Conservation (phyloP, 2,329 filamentous ascomycete genomes). For the Parastagonospora nodorum region DNA sequence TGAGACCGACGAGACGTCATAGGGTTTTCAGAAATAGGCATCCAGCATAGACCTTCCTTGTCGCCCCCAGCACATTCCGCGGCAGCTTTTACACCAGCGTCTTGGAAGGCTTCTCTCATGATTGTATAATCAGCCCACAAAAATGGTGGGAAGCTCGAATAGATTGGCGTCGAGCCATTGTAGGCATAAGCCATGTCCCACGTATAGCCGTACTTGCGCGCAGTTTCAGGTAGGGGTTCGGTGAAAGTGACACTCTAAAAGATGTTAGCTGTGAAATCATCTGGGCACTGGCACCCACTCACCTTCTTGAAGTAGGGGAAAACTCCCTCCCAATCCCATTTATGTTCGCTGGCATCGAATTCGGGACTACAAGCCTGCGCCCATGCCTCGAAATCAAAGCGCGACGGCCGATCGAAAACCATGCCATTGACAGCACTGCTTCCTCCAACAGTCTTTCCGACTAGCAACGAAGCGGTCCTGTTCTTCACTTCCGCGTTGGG, state of each 20-base stretch:
- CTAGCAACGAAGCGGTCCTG: not conserved
- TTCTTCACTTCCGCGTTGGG: slow-evolving; percentile 5
- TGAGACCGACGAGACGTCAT: slow-evolving; percentile 9
- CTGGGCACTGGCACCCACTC: no score
- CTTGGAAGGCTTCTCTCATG: slow-evolving; percentile 7
- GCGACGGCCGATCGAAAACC: slow-evolving; percentile 6
- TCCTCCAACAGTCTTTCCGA: slow-evolving; percentile 15
- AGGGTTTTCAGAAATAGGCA: slow-evolving; percentile 8
- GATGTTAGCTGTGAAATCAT: not conserved
- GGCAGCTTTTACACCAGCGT: slow-evolving; percentile 1
- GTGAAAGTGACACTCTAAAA: slow-evolving; percentile 11
- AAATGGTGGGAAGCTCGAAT: slow-evolving; percentile 8
- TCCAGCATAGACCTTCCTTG: slow-evolving; percentile 10
- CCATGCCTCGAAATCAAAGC: slow-evolving; percentile 15
- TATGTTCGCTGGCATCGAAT: not conserved
- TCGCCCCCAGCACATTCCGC: slow-evolving; percentile 8
- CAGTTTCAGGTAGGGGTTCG: not conserved
- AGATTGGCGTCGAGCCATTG: slow-evolving; percentile 6
- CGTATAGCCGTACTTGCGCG: slow-evolving; percentile 5
- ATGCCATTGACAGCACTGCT: slow-evolving; percentile 15
- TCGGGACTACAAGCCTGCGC: slow-evolving; percentile 7
- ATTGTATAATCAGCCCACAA: slow-evolving; percentile 4
- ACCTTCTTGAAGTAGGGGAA: slow-evolving; percentile 20
- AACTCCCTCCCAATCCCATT: slow-evolving; percentile 19
- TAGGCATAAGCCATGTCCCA: slow-evolving; percentile 7